phyloP scores from a whole-genome alignment of 192 early-diverging fungal species.

The Linnemannia schmuckeri region DNA sequence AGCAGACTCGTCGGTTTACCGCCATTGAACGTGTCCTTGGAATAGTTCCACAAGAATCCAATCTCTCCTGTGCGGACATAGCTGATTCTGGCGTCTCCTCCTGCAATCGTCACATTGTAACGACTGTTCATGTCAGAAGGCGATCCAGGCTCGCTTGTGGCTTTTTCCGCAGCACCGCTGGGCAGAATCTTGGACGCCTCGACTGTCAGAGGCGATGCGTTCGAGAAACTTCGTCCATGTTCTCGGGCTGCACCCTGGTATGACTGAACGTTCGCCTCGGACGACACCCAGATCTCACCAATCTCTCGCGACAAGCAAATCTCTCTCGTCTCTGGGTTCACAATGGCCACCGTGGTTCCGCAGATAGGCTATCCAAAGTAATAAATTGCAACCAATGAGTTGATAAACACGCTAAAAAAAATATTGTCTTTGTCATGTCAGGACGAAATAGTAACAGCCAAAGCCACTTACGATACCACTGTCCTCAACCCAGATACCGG shows the following conservation, averaged over 20 bases:
- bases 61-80: constrained; percentile 88
- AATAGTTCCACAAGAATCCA: constrained; percentile 86
- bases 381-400: not conserved
- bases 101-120: constrained; percentile 68
- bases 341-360: constrained; percentile 84
- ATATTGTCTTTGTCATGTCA: not conserved
- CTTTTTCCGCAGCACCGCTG: constrained; percentile 1
- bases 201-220: constrained; percentile 38
- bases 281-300: constrained; percentile 91
- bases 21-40: constrained; percentile 62
- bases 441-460: too few relatives aligned
- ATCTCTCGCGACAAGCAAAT: constrained; percentile 77
- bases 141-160: constrained; percentile 22
- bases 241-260: constrained; percentile 58
- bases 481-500: constrained; percentile 73
- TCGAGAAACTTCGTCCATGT: constrained; percentile 40
- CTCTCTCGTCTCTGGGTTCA: constrained; percentile 80
- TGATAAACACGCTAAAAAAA: not conserved
- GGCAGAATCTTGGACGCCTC: constrained; percentile 35
- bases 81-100: constrained; percentile 65
- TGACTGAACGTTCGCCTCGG: constrained; percentile 66
- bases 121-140: constrained; percentile 49
- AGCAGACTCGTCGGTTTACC: constrained; percentile 64
- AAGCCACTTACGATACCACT: constrained; percentile 70
- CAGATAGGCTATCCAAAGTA: constrained; percentile 40